phyloP scores from a whole-genome alignment of 1,284 basidiomycete species.

The Cystobasidiaceae sp. region DNA sequence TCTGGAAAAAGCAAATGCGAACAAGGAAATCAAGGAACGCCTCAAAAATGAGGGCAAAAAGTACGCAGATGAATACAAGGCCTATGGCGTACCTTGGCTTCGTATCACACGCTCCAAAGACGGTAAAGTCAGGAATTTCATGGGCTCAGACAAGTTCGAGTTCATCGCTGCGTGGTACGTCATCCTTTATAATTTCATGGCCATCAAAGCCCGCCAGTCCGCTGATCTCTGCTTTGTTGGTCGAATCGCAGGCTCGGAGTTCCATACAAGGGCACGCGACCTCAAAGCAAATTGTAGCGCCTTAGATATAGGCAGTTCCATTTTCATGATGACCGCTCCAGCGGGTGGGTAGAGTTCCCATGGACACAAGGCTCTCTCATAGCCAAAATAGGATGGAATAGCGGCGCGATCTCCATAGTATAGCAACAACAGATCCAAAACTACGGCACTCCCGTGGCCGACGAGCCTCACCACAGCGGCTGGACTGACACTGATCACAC shows the following conservation, averaged over 20 bases:
- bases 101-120: not conserved
- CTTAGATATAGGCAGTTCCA: not conserved
- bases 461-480: too few relatives aligned
- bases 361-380: too few relatives aligned
- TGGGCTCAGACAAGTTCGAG: conserved; percentile 28
- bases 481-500: too few relatives aligned
- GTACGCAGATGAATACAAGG: conserved; percentile 17
- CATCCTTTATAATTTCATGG: not conserved
- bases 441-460: too few relatives aligned
- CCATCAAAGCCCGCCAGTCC: not conserved
- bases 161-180: conserved; percentile 26
- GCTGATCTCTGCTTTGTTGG: not conserved
- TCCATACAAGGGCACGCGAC: not conserved
- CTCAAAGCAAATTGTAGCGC: conserved; percentile 1
- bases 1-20: conserved; percentile 14
- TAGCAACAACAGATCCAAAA: too few relatives aligned
- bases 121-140: conserved; percentile 8
- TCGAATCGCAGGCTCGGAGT: conserved; percentile 1
- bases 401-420: too few relatives aligned
- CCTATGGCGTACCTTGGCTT: conserved; percentile 27
- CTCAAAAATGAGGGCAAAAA: conserved; percentile 4
- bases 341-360: too few relatives aligned
- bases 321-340: too few relatives aligned
- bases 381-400: too few relatives aligned
- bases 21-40: conserved; percentile 7